Percentiles rank a stretch among this genome's conserved stretches.
phyloP scores from a whole-genome alignment of 345 rosid genomes.

The Eucalyptus curtisii region DNA sequence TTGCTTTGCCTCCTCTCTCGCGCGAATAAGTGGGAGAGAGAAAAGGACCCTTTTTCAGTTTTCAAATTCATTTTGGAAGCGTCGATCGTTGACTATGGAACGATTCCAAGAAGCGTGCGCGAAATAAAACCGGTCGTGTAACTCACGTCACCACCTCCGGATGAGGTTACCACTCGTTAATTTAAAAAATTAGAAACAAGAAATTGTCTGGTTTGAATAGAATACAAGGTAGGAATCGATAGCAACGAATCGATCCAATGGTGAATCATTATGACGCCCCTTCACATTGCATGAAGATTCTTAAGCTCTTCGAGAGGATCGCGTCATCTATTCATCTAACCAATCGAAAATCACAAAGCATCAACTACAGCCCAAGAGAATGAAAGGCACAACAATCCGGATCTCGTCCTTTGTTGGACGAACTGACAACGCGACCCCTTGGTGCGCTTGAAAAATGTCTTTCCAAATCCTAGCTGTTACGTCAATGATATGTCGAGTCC shows the following conservation, averaged over 20 bases:
- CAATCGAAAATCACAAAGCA: background rate
- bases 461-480: background rate
- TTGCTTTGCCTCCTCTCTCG: background rate
- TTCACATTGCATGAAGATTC: background rate
- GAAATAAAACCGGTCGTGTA: background rate
- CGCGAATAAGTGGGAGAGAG: too few species aligned
- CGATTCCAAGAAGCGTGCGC: background rate
- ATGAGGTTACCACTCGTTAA: background rate
- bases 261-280: rapidly evolving
- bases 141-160: background rate
- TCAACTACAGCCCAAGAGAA: background rate
- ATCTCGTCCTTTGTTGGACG: background rate
- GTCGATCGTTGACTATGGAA: background rate
- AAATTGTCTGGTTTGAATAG: background rate
- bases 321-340: too few species aligned
- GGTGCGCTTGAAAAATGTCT: background rate
- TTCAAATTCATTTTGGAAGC: background rate
- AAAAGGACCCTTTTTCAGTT: background rate
- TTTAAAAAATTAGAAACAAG: too few species aligned
- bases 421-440: rapidly evolving
- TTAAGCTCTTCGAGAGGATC: rapidly evolving
- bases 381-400: rapidly evolving
- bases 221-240: background rate
- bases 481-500: too few species aligned
- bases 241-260: background rate